phyloP scores from a whole-genome alignment of 2,329 filamentous ascomycete genomes.

The Purpureocillium lavendulum region DNA sequence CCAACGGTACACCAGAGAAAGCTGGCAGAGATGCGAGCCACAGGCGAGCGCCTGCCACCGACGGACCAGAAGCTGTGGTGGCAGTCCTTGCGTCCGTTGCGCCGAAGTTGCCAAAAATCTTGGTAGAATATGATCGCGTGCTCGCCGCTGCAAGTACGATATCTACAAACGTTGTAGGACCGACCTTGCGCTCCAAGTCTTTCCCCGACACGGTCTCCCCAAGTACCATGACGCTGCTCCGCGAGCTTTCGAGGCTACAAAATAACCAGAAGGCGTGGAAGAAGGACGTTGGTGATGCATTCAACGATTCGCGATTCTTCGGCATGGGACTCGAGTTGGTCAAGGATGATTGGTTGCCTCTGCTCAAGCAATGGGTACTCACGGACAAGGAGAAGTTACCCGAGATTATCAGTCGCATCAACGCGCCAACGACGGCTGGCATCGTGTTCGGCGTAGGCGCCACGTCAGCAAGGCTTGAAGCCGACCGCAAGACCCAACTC shows the following conservation, averaged over 20 bases:
- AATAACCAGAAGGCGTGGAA: constrained; percentile 85
- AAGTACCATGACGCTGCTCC: constrained; percentile 63
- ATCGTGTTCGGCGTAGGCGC: constrained; percentile 99
- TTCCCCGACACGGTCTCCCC: constrained; percentile 81
- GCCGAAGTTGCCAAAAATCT: constrained; percentile 70
- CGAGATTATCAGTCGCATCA: constrained; percentile 71
- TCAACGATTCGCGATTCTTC: constrained; percentile 86
- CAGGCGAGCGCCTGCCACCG: constrained; percentile 25
- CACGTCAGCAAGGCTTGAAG: constrained; percentile 85
- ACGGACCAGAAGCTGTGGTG: constrained; percentile 66
- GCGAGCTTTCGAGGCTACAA: constrained; percentile 67
- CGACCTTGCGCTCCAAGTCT: constrained; percentile 70
- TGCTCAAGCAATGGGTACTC: constrained; percentile 76
- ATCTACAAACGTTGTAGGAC: constrained; percentile 73
- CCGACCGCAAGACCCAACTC: constrained; percentile 85
- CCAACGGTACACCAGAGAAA: constrained; percentile 28
- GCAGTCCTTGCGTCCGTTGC: constrained; percentile 71
- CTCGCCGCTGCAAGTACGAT: constrained; percentile 70
- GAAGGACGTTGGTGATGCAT: constrained; percentile 84
- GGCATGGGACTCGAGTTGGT: constrained; percentile 58
- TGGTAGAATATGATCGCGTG: constrained; percentile 81
- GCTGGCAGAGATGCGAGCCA: constrained; percentile 24
- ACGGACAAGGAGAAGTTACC: constrained; percentile 82
- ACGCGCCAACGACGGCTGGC: constrained; percentile 81
- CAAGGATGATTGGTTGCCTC: constrained; percentile 67